Percentiles rank a stretch among this genome's conserved stretches.
phyloP scores from a whole-genome alignment of 1,284 basidiomycete species.

The Microbotryum saponariae region DNA sequence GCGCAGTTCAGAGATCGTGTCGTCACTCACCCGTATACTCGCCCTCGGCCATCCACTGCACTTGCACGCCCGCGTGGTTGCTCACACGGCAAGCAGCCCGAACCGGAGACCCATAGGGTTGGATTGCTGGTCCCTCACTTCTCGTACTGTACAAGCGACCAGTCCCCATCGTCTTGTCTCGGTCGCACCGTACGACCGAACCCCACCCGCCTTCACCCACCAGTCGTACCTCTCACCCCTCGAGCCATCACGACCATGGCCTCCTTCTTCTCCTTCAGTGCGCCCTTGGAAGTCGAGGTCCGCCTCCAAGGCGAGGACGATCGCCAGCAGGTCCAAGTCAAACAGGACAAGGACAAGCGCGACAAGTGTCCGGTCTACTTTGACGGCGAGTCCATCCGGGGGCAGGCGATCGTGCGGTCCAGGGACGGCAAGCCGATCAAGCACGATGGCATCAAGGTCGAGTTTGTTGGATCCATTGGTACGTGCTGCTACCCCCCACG shows the following conservation, averaged over 20 bases:
- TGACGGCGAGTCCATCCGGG: conserved; percentile 82
- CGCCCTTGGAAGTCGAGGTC: conserved; percentile 85
- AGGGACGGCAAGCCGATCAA: conserved; percentile 90
- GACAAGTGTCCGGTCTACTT: conserved; percentile 87
- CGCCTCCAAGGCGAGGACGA: conserved; percentile 77
- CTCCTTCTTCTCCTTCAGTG: conserved; percentile 63
- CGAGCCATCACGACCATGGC: conserved; percentile 9
- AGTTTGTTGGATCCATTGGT: conserved; percentile 96
- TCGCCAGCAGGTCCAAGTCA: conserved; percentile 62
- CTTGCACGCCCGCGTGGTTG: too few species aligned
- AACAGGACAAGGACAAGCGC: conserved; percentile 47
- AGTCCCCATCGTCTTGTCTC: too few species aligned
- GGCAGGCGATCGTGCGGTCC: conserved; percentile 81
- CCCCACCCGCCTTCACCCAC: too few species aligned
- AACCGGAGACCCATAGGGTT: too few species aligned
- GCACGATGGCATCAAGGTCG: conserved; percentile 96
- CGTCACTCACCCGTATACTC: too few species aligned
- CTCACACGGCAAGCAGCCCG: too few species aligned
- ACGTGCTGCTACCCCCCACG: conserved; percentile 35
- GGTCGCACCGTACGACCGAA: too few species aligned
- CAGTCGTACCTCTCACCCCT: not conserved
- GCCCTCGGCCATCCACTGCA: too few species aligned
- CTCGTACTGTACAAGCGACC: too few species aligned
- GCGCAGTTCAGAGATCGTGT: too few species aligned
- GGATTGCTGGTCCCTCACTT: too few species aligned